phyloP scores from a whole-genome alignment of 73 alveolate species.

The Paramecium biaurelia region DNA sequence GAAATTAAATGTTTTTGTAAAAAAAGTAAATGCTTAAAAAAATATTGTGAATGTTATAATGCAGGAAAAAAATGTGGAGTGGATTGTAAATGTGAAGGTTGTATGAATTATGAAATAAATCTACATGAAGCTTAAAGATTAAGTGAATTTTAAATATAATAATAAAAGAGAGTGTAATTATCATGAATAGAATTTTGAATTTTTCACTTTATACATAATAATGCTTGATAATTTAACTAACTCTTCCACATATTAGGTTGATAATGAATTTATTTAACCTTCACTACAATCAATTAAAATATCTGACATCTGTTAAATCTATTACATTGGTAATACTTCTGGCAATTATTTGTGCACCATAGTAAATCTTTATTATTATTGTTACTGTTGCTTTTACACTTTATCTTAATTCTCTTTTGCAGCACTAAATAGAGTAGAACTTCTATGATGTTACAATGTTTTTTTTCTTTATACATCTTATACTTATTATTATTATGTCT shows the following conservation, averaged over 20 bases:
- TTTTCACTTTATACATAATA: slow-evolving; percentile 49
- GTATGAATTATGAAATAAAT: slow-evolving; percentile 73
- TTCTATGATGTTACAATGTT: slow-evolving; percentile 11
- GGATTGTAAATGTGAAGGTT: slow-evolving; percentile 89
- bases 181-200: slow-evolving; percentile 49
- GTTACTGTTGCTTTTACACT: not conserved
- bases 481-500: not conserved
- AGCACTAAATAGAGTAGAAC: slow-evolving; percentile 40
- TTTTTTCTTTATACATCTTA: not conserved
- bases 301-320: slow-evolving; percentile 25
- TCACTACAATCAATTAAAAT: slow-evolving; percentile 18
- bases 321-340: not conserved
- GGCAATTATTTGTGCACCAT: not conserved
- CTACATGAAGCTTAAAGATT: not conserved
- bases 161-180: slow-evolving; percentile 28
- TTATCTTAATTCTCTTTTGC: not conserved
- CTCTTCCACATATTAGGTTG: slow-evolving; percentile 36
- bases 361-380: not conserved
- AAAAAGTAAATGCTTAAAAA: slow-evolving; percentile 90
- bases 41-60: slow-evolving; percentile 94
- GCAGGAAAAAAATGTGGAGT: slow-evolving; percentile 78
- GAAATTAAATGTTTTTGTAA: slow-evolving; percentile 87
- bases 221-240: slow-evolving; percentile 44
- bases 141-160: not conserved
- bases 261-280: not conserved